Conservation (phyloP, 2,329 filamentous ascomycete genomes). For the Ophiognomonia clavigignenti-juglandacearum region DNA sequence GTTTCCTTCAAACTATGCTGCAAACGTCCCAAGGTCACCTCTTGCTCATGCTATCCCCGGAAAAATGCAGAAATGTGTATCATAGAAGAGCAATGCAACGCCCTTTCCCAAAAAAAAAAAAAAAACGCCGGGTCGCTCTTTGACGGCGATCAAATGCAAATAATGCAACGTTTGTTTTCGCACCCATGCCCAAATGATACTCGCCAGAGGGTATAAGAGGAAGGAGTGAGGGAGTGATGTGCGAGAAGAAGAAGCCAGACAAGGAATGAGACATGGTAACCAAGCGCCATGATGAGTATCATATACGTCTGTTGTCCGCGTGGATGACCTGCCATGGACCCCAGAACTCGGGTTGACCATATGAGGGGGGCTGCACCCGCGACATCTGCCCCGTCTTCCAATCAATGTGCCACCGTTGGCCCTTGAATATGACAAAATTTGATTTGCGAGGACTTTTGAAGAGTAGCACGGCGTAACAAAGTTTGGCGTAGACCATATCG, state of each 20-base stretch:
- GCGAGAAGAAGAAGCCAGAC: not conserved
- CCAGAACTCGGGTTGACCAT: slow-evolving; percentile 45
- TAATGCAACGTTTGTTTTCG: slow-evolving; percentile 9
- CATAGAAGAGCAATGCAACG: slow-evolving; percentile 9
- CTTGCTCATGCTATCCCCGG: slow-evolving; percentile 4
- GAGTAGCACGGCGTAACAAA: slow-evolving; percentile 55
- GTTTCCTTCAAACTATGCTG: not conserved
- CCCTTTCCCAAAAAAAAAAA: too few species aligned
- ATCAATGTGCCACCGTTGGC: slow-evolving; percentile 55
- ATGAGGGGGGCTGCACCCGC: slow-evolving; percentile 48
- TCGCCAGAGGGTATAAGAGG: not conserved
- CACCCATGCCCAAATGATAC: slow-evolving; percentile 4
- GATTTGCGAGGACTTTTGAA: slow-evolving; percentile 53
- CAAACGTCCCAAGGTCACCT: not conserved
- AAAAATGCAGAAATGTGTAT: slow-evolving; percentile 15
- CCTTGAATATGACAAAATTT: slow-evolving; percentile 52
- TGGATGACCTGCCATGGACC: slow-evolving; percentile 46
- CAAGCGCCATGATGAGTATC: slow-evolving; percentile 8
- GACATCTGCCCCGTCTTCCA: slow-evolving; percentile 53
- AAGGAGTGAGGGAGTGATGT: not conserved
- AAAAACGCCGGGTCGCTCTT: slow-evolving; percentile 7
- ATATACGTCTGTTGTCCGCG: slow-evolving; percentile 44
- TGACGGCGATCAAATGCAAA: slow-evolving; percentile 7
- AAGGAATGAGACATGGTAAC: not conserved
- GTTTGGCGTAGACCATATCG: slow-evolving; percentile 55